Evolutionary conservation across 176 grass and related monocot genomes (phyloP), one percentile per base, ranked within the genome.

Genomic region (Juncus effusus): DNA sequence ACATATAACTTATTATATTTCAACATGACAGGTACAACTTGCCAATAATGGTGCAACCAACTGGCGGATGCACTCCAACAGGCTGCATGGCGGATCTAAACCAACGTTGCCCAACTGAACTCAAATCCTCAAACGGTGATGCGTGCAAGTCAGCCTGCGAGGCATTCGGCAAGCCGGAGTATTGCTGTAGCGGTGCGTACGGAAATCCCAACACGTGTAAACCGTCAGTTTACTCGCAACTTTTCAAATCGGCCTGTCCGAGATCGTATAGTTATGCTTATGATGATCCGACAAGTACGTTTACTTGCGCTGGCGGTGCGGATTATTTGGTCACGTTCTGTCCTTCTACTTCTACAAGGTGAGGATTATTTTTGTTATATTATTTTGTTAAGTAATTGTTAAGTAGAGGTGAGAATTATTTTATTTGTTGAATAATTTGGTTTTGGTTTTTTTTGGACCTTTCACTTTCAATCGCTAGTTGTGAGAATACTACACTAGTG

Each of bases 251-350:
- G 42, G 84, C 87, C 51, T 96, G 92, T 78, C 92, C 87, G 56
- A 90, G 59, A n/a, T 88, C 92, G n/a, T 96, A 96, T 72, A 96
- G 92, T 87, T 96, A 96, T 80, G 92, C 92, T 35, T 96, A 77
- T 61, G 92, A 96, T 54, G 92, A 96, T 51, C 84, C 87, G 13
- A 91, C 92, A 39, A 86, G 82, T 75, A 96, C 82, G 59, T 96
- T 96, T 78, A 96, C 92, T 60, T 96, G 92, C 75, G 65, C 79
- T 51, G 82, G 92, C 47, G 78, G 91, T 16, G 79, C 79, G 10
- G 79, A 91, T 63, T 96, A 96, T 57, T 80, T 72, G 71, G 80
- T 96, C 79, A 91, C 87, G 76, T 96, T 96, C 87, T 96, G 92
- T 70, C 92, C 92, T 49, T 79, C 86, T 50, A 60, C 77, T 52